phyloP scores from a whole-genome alignment of 139 green algal genomes.

The Diplosphaera chodatii region DNA sequence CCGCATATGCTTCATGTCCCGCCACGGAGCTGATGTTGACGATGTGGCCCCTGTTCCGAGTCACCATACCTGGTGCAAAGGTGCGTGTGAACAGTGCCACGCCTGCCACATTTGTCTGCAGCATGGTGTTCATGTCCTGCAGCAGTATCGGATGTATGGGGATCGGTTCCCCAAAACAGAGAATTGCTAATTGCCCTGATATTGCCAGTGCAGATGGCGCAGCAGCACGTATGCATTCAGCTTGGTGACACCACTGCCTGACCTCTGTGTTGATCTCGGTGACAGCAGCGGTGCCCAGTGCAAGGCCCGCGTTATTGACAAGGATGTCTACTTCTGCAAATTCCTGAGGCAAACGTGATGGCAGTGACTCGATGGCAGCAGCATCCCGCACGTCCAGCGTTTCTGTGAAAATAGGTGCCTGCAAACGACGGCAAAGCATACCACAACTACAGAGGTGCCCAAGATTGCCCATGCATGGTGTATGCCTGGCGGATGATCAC shows the following conservation, averaged over 20 bases:
- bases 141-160: neutral
- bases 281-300: slow-evolving; percentile 42
- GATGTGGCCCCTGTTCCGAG: slow-evolving; percentile 65
- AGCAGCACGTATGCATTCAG: too few species aligned
- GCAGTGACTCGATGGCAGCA: slow-evolving; percentile 30
- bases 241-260: slow-evolving; percentile 8
- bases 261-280: slow-evolving; percentile 40
- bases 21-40: slow-evolving; percentile 75
- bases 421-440: too few species aligned
- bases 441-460: neutral
- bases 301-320: slow-evolving; percentile 82
- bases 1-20: slow-evolving; percentile 59
- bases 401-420: slow-evolving; percentile 33
- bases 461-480: too few species aligned
- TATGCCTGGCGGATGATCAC: too few species aligned
- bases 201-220: too few species aligned
- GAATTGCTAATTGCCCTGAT: too few species aligned
- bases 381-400: slow-evolving; percentile 55
- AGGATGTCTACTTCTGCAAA: slow-evolving; percentile 73
- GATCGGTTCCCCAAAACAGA: too few species aligned
- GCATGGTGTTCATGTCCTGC: slow-evolving; percentile 58
- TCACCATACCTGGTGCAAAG: slow-evolving; percentile 59
- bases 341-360: slow-evolving; percentile 36
- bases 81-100: slow-evolving; percentile 60
- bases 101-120: slow-evolving; percentile 72